phyloP scores from a whole-genome alignment of 225 moss, liverwort and hornwort genomes.

The Pleurozium schreberi region DNA sequence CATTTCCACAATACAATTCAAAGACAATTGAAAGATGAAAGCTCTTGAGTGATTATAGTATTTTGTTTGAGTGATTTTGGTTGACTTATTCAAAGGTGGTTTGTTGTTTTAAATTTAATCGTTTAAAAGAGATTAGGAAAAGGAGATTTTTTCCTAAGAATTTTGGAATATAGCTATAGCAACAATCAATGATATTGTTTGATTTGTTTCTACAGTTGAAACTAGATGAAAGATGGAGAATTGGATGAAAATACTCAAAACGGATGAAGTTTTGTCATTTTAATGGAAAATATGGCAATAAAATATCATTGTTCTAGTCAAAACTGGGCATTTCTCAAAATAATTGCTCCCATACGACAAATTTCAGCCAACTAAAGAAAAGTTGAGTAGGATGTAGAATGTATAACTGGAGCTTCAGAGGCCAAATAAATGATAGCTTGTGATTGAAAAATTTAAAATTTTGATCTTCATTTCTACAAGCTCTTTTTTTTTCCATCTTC shows the following conservation, averaged over 20 bases:
- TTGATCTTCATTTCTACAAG: fast-evolving
- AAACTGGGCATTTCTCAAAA: background rate
- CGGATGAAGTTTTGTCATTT: background rate
- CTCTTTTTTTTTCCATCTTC: too few relatives aligned
- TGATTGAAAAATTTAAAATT: background rate
- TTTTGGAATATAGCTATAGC: too few relatives aligned
- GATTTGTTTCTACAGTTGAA: fast-evolving
- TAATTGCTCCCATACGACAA: fast-evolving
- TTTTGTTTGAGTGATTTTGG: background rate
- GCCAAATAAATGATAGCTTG: background rate
- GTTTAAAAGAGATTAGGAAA: fast-evolving
- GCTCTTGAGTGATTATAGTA: background rate
- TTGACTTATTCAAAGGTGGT: too few relatives aligned
- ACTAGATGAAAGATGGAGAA: background rate
- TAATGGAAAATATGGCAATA: background rate
- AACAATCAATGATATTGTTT: too few relatives aligned
- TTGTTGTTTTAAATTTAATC: background rate
- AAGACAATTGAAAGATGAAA: background rate
- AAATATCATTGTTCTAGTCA: fast-evolving
- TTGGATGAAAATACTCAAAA: background rate
- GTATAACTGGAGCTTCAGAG: background rate
- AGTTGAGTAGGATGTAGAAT: too few relatives aligned
- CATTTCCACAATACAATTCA: background rate
- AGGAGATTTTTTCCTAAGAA: background rate
- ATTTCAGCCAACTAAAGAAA: background rate